phyloP scores from a whole-genome alignment of 805 yeast species.

The Yarrowia sp. region DNA sequence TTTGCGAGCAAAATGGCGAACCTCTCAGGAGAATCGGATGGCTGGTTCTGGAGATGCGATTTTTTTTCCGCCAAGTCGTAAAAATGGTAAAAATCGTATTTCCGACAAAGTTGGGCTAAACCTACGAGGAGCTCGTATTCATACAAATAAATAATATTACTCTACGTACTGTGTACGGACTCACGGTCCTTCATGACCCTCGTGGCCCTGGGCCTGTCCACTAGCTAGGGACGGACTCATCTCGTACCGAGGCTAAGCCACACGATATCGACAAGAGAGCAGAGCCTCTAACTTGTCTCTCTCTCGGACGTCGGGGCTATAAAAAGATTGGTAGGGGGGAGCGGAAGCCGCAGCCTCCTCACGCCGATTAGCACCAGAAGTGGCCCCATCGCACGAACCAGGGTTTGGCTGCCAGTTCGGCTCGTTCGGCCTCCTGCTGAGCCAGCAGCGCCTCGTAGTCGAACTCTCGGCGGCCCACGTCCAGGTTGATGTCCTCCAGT shows the following conservation, averaged over 20 bases:
- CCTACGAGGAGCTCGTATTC: too few relatives aligned
- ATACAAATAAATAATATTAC: slow-evolving; percentile 24
- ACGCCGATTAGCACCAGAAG: slow-evolving; percentile 55
- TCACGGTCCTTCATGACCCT: slow-evolving; percentile 29
- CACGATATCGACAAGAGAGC: not conserved
- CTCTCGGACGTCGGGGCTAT: too few relatives aligned
- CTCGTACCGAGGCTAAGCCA: slow-evolving; percentile 1
- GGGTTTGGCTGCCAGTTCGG: slow-evolving; percentile 55
- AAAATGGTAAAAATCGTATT: too few relatives aligned
- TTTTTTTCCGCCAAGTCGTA: too few relatives aligned
- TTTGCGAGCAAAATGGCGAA: too few relatives aligned
- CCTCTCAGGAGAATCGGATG: too few relatives aligned
- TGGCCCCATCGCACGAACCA: slow-evolving; percentile 55
- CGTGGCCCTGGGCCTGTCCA: slow-evolving; percentile 12
- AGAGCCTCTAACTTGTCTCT: too few relatives aligned
- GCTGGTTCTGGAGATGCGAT: too few relatives aligned
- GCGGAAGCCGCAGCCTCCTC: too few relatives aligned
- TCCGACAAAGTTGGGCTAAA: too few relatives aligned
- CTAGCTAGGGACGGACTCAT: slow-evolving; percentile 20
- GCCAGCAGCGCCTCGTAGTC: slow-evolving; percentile 61
- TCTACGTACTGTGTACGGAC: slow-evolving; percentile 24
- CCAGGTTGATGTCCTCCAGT: slow-evolving; percentile 63
- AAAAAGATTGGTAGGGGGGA: too few relatives aligned
- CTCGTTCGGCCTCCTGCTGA: slow-evolving; percentile 61
- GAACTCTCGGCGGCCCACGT: slow-evolving; percentile 64